Conservation (phyloP, 176 grass and related monocot species). For the Sorghum bicolor region Sorghum_bicolor_NCBIv3 NC_012872.2:73764001-73764500, state of each 20-base stretch:
- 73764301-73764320: neutral
- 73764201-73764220: neutral
- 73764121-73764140: neutral
- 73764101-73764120: neutral
- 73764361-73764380: neutral
- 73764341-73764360: neutral
- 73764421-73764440: neutral
- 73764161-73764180: neutral
- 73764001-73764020: neutral
- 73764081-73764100: neutral
- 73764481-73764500: neutral
- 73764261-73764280: neutral
- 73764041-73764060: neutral
- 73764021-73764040: neutral
- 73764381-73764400: neutral
- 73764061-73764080: neutral
- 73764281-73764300: neutral
- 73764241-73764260: neutral
- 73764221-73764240: neutral
- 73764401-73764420: neutral
- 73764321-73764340: neutral
- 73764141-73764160: neutral
- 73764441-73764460: neutral
- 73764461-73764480: neutral
- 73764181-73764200: neutral